phyloP scores from a whole-genome alignment of 441 rosid species.

The Populus hybrid region DNA sequence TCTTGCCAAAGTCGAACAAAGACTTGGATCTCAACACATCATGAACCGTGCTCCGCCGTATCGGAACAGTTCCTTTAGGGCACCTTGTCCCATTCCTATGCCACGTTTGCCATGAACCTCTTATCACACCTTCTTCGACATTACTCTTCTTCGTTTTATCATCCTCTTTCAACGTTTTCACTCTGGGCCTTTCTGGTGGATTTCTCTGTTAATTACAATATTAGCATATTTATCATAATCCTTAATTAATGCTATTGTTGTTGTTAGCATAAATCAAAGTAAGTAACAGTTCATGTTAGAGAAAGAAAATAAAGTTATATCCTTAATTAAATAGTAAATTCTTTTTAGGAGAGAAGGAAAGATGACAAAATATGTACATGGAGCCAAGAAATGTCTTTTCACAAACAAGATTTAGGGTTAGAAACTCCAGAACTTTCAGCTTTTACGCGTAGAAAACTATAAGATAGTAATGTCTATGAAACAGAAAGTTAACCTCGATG shows the following conservation, averaged over 20 bases:
- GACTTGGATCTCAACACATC: slow-evolving; percentile 91
- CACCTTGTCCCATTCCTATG: slow-evolving; percentile 69
- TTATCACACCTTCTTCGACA: slow-evolving; percentile 27
- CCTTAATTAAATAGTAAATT: background rate
- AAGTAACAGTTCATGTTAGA: background rate
- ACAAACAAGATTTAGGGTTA: slow-evolving; percentile 2
- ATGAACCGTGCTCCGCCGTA: slow-evolving; percentile 69
- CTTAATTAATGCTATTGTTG: background rate
- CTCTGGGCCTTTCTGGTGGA: slow-evolving; percentile 57
- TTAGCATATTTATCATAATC: background rate
- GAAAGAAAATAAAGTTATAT: background rate
- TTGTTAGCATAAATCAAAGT: background rate
- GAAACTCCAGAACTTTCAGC: background rate
- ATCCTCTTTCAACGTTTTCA: slow-evolving; percentile 22
- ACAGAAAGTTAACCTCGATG: too few relatives aligned
- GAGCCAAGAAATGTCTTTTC: slow-evolving; percentile 63
- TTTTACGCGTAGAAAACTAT: background rate
- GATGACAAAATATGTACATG: slow-evolving; percentile 41
- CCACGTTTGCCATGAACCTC: slow-evolving; percentile 73
- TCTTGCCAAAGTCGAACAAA: slow-evolving; percentile 79
- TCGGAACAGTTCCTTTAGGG: slow-evolving; percentile 70
- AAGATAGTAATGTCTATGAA: too few relatives aligned
- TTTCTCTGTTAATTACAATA: slow-evolving; percentile 37
- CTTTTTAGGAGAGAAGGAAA: background rate
- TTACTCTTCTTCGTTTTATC: slow-evolving; percentile 53